These are phyloP conservation scores for Metschnikowia reukaufii DNA, from an alignment of 805 yeast genomes.

Conservation along the genomic window DNA sequence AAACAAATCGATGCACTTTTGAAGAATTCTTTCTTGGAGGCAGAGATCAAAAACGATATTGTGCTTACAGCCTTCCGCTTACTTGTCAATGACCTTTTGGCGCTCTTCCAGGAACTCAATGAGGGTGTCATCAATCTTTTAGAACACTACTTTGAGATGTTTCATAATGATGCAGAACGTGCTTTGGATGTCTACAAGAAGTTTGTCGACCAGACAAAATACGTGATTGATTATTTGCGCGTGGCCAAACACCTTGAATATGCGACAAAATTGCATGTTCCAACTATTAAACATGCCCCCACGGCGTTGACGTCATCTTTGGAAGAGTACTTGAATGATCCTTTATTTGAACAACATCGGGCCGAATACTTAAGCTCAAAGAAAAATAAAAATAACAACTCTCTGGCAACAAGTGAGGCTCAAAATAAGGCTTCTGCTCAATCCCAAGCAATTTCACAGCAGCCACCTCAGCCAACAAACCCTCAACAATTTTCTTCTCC, in stretches of 20 bases:
- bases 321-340: slow-evolving; percentile 86
- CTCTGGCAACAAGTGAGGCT: background rate
- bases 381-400: slow-evolving; percentile 32
- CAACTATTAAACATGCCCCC: slow-evolving; percentile 96
- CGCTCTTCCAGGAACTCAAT: slow-evolving; percentile 84
- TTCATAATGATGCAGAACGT: slow-evolving; percentile 79
- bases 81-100: slow-evolving; percentile 84
- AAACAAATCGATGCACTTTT: slow-evolving; percentile 74
- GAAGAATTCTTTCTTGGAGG: slow-evolving; percentile 71
- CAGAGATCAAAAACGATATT: slow-evolving; percentile 82
- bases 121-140: slow-evolving; percentile 94
- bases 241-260: slow-evolving; percentile 86
- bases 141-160: slow-evolving; percentile 94
- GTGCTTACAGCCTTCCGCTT: slow-evolving; percentile 80
- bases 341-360: slow-evolving; percentile 77
- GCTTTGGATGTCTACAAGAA: slow-evolving; percentile 80
- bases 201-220: slow-evolving; percentile 82
- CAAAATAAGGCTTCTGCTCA: background rate
- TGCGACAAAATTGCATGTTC: slow-evolving; percentile 86
- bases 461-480: slow-evolving; percentile 2
- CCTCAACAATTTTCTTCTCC: background rate
- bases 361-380: slow-evolving; percentile 74
- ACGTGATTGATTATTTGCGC: slow-evolving; percentile 83
- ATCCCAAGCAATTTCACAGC: slow-evolving; percentile 2
- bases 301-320: slow-evolving; percentile 84